Base-by-base conservation (phyloP, 2,329 filamentous ascomycete genomes). In the Daldinia sp. region DNA sequence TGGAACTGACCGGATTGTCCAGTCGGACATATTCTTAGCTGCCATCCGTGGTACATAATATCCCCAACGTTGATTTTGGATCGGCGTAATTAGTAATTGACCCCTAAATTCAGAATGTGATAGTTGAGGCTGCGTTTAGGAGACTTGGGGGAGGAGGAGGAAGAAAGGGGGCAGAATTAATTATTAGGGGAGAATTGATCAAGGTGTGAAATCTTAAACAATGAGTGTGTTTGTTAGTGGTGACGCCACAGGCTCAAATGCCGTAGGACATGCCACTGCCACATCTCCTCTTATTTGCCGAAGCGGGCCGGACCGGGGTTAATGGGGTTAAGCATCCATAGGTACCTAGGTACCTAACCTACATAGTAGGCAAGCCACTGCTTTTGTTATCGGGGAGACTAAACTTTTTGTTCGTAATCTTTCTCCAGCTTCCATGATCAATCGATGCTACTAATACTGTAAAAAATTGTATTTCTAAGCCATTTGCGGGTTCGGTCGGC, bases 401-500 rank as follows among this genome's bases (percentile, higher is more conserved):
- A 35, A 9, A 39, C 34, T 32, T 35, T 15, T 35, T 15, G n/a
- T 7, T 23, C 19, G 41, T 53, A 27, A 53, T 53, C 21, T 39
- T 37, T 39, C 23, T 45, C 54, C 53, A 57, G n/a, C 43, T 51
- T 53, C 52, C 30, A 55, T 56, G 58, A 53, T 50, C 3, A 17
- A n/a, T 50, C 11, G 39, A 35, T 61, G 53, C 54, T 63, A 60
- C 39, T 39, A 57, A 50, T 63, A 48, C 61, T 58, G 48, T 29
- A 43, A 54, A 43, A 54, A 66, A 66, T 54, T 71, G 72, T 66
- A 75, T 75, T 75, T 74, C 71, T 75, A 75, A 75, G 71, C 73
- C 72, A 64, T 60, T 57, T 57, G 68, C 64, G 68, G 68, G 34
- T 66, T 67, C 61, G 58, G 63, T 66, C 68, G 70, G 66, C 68